These are phyloP conservation scores for Baudoinia panamericana DNA, from an alignment of 495 filamentous ascomycete genomes.

Conservation along the genomic window DNA sequence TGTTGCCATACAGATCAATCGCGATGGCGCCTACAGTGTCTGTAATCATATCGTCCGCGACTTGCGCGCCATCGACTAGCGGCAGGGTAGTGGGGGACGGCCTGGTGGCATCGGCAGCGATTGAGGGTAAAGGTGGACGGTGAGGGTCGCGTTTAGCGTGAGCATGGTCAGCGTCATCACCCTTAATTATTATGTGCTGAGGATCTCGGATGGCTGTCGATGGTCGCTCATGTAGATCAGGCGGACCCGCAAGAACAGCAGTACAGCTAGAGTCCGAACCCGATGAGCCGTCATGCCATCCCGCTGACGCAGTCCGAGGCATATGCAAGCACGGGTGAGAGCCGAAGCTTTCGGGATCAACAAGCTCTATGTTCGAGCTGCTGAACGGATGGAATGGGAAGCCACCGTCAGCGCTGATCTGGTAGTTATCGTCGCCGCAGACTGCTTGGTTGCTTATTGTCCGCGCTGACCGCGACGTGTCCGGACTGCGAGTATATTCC, in stretches of 20 bases:
- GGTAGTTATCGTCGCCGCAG: background rate
- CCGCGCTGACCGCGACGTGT: no score
- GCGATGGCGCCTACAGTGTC: slow-evolving; percentile 95
- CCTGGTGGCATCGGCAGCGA: background rate
- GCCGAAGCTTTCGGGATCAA: slow-evolving; percentile 13
- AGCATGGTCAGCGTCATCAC: background rate
- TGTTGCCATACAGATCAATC: slow-evolving; percentile 68
- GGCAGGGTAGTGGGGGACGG: background rate
- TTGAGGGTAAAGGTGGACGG: no score
- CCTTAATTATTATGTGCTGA: background rate
- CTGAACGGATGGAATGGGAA: background rate
- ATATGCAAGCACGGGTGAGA: background rate
- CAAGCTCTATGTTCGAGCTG: slow-evolving; percentile 14
- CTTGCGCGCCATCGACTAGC: background rate
- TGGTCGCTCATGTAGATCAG: background rate
- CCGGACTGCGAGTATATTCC: no score
- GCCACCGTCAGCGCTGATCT: slow-evolving; percentile 1
- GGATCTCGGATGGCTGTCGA: background rate
- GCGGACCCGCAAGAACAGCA: no score
- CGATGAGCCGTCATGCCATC: slow-evolving; percentile 26
- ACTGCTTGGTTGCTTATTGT: background rate
- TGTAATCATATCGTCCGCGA: slow-evolving; percentile 46
- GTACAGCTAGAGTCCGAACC: slow-evolving; percentile 13
- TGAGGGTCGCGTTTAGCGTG: no score
- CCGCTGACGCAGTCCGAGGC: background rate